Evolutionary conservation across 1,284 basidiomycete species (phyloP), one percentile per base, ranked within the genome.

Genomic region (Moesziomyces sp.): DNA sequence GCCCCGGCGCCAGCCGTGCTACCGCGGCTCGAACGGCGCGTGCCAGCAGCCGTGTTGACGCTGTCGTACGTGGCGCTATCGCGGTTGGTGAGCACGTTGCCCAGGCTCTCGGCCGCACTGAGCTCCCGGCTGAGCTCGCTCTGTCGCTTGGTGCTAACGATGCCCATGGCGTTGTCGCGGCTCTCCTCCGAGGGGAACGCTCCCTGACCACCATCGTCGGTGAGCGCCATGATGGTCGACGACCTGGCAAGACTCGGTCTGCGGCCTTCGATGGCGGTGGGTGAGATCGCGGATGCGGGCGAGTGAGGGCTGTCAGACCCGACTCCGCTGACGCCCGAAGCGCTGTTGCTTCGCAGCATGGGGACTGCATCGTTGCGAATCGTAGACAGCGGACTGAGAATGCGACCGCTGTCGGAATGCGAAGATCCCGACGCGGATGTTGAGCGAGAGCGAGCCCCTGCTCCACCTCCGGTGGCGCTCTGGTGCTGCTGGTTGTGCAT

Each of bases 61-160:
- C 60, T 60, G 50, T 73, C 64, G 30, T 57, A 67, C 9, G 55
- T 52, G 13, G 43, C 58, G 19, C 42, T 50, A 18, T 67, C 67
- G 23, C 44, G 35, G 21, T 40, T 53, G 3, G 52, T 58, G 23
- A 73, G 53, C 18, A 67, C 59, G 18, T 63, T 67, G 6, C 70
- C 70, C 8, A 73, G 54, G n/a, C 48, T 62, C 51, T 74, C 61
- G 18, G 65, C 55, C 10, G 71, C 71, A 34, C 58, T 69, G n/a
- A 66, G 53, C 24, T 68, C 72, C 4, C 52, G 48, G n/a, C 49
- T 56, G 34, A 70, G 56, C 50, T 69, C 63, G 52, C 59, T 65
- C 23, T 54, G 66, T 8, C 52, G 23, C 23, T 54, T 46, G 14
- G 70, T 59, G 38, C 26, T 65, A 0, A 74, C 65, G 54, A 74